Conservation (phyloP, 2,329 filamentous ascomycete species). For the Verticillium dahliae region DNA sequence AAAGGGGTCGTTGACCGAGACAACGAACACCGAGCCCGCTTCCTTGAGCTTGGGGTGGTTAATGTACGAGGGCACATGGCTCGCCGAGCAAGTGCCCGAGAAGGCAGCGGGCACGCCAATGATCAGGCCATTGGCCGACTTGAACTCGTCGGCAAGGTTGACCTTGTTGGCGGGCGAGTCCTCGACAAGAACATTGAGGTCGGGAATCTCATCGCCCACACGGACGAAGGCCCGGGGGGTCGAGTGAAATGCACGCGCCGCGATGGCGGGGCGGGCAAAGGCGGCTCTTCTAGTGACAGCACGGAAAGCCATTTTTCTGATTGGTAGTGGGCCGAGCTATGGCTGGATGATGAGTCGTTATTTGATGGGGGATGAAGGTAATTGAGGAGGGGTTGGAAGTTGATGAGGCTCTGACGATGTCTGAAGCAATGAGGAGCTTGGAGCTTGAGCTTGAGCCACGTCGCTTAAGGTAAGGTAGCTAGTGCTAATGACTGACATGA, state of each 20-base stretch:
- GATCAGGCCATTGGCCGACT: constrained; percentile 66
- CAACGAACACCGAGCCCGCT: constrained; percentile 80
- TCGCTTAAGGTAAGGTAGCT: neutral
- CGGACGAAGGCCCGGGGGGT: constrained; percentile 59
- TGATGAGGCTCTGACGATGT: neutral
- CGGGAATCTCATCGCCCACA: constrained; percentile 72
- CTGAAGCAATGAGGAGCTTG: neutral
- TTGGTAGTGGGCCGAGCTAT: neutral
- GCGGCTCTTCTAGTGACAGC: constrained; percentile 24
- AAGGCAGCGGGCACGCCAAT: constrained; percentile 81
- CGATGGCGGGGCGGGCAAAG: constrained; percentile 20
- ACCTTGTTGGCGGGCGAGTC: constrained; percentile 88
- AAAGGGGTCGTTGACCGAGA: constrained; percentile 91
- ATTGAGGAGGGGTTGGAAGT: neutral
- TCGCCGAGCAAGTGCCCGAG: constrained; percentile 48
- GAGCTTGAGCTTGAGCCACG: neutral
- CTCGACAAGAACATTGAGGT: constrained; percentile 72
- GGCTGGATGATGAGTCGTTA: neutral
- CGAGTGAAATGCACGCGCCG: constrained; percentile 53
- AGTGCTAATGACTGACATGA: neutral
- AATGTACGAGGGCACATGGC: constrained; percentile 82
- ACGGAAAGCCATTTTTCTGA: constrained; percentile 27
- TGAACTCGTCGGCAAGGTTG: constrained; percentile 74
- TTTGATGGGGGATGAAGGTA: neutral
- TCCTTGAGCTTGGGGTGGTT: constrained; percentile 69